Evolutionary conservation across 495 filamentous ascomycete species (phyloP).

Genomic region (Trichocladium uniseriatum): DNA sequence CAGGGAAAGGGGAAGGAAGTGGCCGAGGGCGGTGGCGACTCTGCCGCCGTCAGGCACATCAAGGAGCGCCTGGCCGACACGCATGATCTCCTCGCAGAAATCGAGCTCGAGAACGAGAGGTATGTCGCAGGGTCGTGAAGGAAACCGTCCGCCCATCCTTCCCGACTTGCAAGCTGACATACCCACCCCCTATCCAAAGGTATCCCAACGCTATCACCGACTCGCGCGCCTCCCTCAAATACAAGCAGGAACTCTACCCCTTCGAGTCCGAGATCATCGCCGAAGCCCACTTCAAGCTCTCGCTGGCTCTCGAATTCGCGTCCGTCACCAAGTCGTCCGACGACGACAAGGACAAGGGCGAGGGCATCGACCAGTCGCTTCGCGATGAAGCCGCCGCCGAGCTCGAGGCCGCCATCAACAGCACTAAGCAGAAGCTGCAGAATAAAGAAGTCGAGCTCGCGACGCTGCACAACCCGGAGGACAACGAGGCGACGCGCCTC

Average conservation of each 20-base stretch:
- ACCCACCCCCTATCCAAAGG: slow-evolving; percentile 23
- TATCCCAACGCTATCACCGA: slow-evolving; percentile 76
- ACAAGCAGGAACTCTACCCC: slow-evolving; percentile 68
- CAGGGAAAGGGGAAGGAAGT: slow-evolving; percentile 46
- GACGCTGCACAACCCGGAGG: slow-evolving; percentile 41
- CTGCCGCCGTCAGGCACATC: slow-evolving; percentile 48
- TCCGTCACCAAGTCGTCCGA: slow-evolving; percentile 59
- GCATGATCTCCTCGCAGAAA: slow-evolving; percentile 85
- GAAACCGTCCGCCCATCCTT: not conserved
- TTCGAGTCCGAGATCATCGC: slow-evolving; percentile 73
- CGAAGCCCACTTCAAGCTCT: slow-evolving; percentile 93
- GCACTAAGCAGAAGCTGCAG: slow-evolving; percentile 63
- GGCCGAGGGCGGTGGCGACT: slow-evolving; percentile 26
- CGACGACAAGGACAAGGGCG: slow-evolving; percentile 29
- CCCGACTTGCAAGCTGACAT: slow-evolving; percentile 15
- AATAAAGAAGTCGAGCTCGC: slow-evolving; percentile 60
- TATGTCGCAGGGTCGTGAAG: slow-evolving; percentile 25
- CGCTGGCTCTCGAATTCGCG: slow-evolving; percentile 88
- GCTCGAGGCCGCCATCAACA: slow-evolving; percentile 74
- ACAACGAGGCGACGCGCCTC: slow-evolving; percentile 50
- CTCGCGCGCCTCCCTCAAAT: slow-evolving; percentile 59
- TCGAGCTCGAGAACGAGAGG: slow-evolving; percentile 86
- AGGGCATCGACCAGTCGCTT: slow-evolving; percentile 50
- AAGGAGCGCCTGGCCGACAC: slow-evolving; percentile 83
- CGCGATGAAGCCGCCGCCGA: slow-evolving; percentile 66